Conservation (phyloP, 108 stramenopile species). For the Discostella stelligeroides region DNA sequence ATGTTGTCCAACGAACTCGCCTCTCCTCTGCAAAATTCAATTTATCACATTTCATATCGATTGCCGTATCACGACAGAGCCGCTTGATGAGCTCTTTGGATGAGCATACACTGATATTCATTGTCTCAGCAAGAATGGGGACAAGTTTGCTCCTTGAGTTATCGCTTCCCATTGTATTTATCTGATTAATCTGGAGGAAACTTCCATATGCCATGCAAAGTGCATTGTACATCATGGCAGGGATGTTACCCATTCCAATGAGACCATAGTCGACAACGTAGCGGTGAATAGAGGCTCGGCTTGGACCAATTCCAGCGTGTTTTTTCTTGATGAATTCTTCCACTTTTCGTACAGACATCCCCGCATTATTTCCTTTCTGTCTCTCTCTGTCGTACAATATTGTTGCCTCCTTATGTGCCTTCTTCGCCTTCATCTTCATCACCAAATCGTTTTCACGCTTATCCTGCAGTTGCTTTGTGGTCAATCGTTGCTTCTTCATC, state of each 20-base stretch:
- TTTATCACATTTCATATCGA: not conserved
- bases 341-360: not conserved
- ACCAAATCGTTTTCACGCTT: not conserved
- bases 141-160: not conserved
- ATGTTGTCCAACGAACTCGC: slow-evolving; percentile 15
- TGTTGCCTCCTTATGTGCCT: slow-evolving; percentile 2
- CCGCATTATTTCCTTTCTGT: not conserved
- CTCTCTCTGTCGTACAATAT: not conserved
- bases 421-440: not conserved
- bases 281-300: not conserved
- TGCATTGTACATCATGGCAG: not conserved
- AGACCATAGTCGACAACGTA: not conserved
- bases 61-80: not conserved
- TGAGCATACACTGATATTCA: not conserved
- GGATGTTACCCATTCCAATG: not conserved
- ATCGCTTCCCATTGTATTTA: not conserved
- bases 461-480: not conserved
- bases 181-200: slow-evolving; percentile 10
- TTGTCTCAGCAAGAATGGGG: not conserved
- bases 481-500: not conserved
- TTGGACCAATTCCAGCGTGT: not conserved
- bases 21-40: slow-evolving; percentile 4
- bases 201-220: not conserved
- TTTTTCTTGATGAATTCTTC: not conserved
- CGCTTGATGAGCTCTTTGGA: not conserved